A percentile compares a stretch with the other conserved stretches of the same genome.
Conservation (phyloP, 1,139 yeast species). For the Yamadazyma epiphylla region DNA sequence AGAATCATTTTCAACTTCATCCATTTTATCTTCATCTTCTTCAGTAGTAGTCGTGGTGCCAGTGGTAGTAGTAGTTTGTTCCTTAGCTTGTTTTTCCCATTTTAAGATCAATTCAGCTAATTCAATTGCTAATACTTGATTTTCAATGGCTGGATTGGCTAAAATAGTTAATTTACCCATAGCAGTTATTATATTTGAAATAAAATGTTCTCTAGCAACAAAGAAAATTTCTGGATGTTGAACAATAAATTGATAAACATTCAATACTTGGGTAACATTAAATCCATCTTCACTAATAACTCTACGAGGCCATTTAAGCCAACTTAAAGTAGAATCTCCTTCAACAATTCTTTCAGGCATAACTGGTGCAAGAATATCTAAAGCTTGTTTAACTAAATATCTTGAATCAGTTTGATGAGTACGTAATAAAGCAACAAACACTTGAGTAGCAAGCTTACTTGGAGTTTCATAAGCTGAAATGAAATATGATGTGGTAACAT, state of each 20-base stretch:
- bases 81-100: conserved; percentile 69
- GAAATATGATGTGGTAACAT: conserved; percentile 82
- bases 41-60: conserved; percentile 11
- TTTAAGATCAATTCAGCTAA: conserved; percentile 77
- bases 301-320: conserved; percentile 96
- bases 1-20: conserved; percentile 8
- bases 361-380: conserved; percentile 87
- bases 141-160: conserved; percentile 77
- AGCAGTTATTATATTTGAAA: conserved; percentile 87
- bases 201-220: conserved; percentile 83
- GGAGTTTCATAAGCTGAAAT: conserved; percentile 90
- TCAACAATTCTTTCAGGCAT: conserved; percentile 66
- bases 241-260: conserved; percentile 85
- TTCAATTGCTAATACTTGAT: conserved; percentile 83
- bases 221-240: conserved; percentile 83
- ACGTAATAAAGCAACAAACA: conserved; percentile 82
- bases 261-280: conserved; percentile 76
- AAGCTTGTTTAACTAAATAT: conserved; percentile 78
- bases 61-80: conserved; percentile 14
- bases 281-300: conserved; percentile 89
- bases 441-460: conserved; percentile 82
- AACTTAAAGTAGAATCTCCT: conserved; percentile 57
- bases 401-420: conserved; percentile 87
- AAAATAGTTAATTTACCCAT: conserved; percentile 88
- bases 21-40: conserved; percentile 9